Conservation (phyloP, 164 flowering plant species). For the Umbilicus rupestris region DNA sequence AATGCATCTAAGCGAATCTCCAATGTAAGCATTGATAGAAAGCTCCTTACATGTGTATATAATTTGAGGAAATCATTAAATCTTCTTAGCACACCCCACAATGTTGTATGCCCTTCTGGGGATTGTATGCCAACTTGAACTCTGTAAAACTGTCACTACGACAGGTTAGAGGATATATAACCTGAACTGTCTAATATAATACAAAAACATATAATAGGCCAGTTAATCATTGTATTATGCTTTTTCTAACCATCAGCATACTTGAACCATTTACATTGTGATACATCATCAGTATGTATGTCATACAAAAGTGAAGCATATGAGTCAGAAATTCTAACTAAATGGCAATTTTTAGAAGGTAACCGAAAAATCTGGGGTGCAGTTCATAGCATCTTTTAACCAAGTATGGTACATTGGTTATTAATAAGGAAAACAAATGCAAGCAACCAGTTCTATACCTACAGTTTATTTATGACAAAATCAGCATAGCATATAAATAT, state of each 20-base stretch:
- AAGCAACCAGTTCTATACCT: no score
- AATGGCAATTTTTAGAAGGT: no score
- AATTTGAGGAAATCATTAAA: slow-evolving; percentile 90
- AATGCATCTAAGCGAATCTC: not conserved
- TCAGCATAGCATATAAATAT: not conserved
- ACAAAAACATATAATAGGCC: not conserved
- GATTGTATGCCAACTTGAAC: slow-evolving; percentile 90
- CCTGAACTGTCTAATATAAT: not conserved
- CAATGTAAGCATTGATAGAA: not conserved
- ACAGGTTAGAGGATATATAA: slow-evolving; percentile 30
- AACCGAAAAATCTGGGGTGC: no score
- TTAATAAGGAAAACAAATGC: no score
- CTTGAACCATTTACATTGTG: not conserved
- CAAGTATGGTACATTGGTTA: no score
- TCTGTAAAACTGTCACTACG: slow-evolving; percentile 85
- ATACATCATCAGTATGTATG: not conserved
- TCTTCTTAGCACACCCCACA: slow-evolving; percentile 69
- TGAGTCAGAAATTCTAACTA: not conserved
- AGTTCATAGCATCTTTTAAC: no score
- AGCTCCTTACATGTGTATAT: slow-evolving; percentile 50
- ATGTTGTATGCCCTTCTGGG: slow-evolving; percentile 68
- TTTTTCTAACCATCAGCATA: not conserved
- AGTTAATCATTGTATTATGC: not conserved
- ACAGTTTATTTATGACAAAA: not conserved
- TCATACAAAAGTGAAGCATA: not conserved